Percentiles rank a stretch among this genome's conserved stretches.
Evolutionary conservation across 1,139 yeast genomes (phyloP).

Genomic region (Pichia sp.): DNA sequence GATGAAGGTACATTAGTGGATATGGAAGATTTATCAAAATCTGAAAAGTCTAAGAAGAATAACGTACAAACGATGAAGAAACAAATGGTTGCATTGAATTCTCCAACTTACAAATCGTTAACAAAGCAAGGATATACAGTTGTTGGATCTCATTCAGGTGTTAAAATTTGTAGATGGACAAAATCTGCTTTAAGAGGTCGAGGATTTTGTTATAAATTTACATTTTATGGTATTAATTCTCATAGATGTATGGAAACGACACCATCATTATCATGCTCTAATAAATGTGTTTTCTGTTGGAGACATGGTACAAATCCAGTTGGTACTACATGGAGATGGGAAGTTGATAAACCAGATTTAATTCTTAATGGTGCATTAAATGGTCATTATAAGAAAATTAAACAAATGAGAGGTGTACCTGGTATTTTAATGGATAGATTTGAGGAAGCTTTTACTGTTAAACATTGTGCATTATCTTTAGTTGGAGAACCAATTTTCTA

Average conservation of each 20-base stretch:
- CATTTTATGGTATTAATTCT: slow-evolving; percentile 83
- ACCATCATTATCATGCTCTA: slow-evolving; percentile 87
- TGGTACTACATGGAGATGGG: slow-evolving; percentile 96
- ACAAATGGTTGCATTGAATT: slow-evolving; percentile 83
- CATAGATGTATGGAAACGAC: slow-evolving; percentile 96
- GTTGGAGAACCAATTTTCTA: slow-evolving; percentile 95
- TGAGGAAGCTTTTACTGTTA: slow-evolving; percentile 81
- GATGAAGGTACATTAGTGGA: slow-evolving; percentile 49
- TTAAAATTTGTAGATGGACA: slow-evolving; percentile 93
- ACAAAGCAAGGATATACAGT: slow-evolving; percentile 92
- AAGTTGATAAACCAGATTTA: slow-evolving; percentile 79
- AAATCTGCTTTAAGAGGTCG: slow-evolving; percentile 89
- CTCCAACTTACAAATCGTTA: slow-evolving; percentile 81
- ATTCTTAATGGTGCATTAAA: slow-evolving; percentile 78
- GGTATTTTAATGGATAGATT: slow-evolving; percentile 87
- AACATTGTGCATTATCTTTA: slow-evolving; percentile 84
- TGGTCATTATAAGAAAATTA: slow-evolving; percentile 86
- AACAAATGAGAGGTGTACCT: slow-evolving; percentile 93
- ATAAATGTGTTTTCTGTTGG: slow-evolving; percentile 96
- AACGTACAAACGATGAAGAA: slow-evolving; percentile 33
- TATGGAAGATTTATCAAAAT: slow-evolving; percentile 62
- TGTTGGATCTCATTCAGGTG: slow-evolving; percentile 94
- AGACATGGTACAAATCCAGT: slow-evolving; percentile 97
- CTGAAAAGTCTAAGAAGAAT: slow-evolving; percentile 2
- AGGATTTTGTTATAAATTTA: slow-evolving; percentile 90